Evolutionary conservation across 208 protist genomes (phyloP), one percentile per base, ranked within the genome.

Genomic region (Leishmania braziliensis): DNA sequence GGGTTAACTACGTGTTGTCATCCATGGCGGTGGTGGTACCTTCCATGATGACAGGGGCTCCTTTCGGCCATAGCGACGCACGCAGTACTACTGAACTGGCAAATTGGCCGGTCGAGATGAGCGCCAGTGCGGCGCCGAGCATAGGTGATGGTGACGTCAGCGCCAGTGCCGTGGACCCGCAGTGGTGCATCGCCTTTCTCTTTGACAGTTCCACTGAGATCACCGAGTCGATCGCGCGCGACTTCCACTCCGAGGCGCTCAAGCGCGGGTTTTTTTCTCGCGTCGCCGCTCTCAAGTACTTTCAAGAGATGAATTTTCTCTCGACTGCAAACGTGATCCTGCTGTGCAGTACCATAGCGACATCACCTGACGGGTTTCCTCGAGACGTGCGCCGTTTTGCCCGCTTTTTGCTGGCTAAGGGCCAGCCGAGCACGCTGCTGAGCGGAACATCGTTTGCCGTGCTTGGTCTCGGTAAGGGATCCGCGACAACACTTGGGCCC

Each of bases 331-430:
- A 79, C 33, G 78, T 92, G 18, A 86, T 90, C 10, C 50, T 94
- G 20, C 74, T 94, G n/a, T 89, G 86, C 71, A 92, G 90, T 71
- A 96, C 91, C 29, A 84, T 82, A 20, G 81, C 90, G n/a, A 81
- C 79, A 5, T 88, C 92, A 23, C 71, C 72, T 10, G 86, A 85
- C 26, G 89, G 86, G 29, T 90, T 84, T 63, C 91, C 91, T 33
- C 83, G 92, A 14, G 92, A 91, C 78, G 90, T 82, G 12, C 75
- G 79, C 39, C 75, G 72, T 66, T 96, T 95, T 75, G 84, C 78
- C 9, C 66, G 84, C 54, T 93, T 87, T 77, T n/a, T 96, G 53
- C 80, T 86, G 51, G 69, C 63, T 10, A 79, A 84, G 33, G 75
- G 78, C 48, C 85, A 85, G 58, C 75, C 85, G 0, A 6, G 51